Conservation (phyloP, 345 rosid species). For the Lagerstroemia speciosa region DNA sequence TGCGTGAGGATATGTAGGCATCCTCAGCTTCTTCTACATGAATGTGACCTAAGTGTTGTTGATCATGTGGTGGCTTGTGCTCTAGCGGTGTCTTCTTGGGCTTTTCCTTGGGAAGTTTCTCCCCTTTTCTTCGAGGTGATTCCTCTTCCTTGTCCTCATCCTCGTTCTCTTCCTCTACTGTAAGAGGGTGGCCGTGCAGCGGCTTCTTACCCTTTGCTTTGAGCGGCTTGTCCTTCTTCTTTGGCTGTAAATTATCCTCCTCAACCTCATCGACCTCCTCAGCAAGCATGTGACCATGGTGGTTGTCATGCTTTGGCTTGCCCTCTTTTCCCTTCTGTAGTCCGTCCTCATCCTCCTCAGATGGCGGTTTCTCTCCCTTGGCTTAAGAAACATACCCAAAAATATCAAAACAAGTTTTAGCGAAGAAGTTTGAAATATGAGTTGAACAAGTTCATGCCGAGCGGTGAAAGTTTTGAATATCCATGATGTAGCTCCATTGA, state of each 20-base stretch:
- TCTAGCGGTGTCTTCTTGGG: no score
- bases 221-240: conserved; percentile 10
- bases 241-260: neutral
- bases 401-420: neutral
- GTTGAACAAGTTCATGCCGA: no score
- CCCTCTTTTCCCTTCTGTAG: conserved; percentile 1
- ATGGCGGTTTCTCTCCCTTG: neutral
- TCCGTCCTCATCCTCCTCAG: no score
- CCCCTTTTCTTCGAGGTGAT: no score
- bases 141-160: no score
- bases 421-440: no score
- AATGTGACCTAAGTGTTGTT: no score
- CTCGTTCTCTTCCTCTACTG: no score
- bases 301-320: conserved; percentile 3
- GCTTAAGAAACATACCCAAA: neutral
- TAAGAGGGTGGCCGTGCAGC: conserved; percentile 2
- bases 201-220: conserved; percentile 14
- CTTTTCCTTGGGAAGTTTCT: no score
- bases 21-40: conserved; percentile 16
- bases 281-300: conserved; percentile 2
- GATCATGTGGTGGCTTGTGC: no score
- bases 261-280: conserved; percentile 2
- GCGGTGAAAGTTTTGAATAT: no score
- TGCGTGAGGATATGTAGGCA: conserved; percentile 8
- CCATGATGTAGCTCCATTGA: no score